These are phyloP conservation scores for Phyllosticta citribraziliensis DNA, from an alignment of 2,329 filamentous ascomycete genomes.

Conservation along the genomic window DNA sequence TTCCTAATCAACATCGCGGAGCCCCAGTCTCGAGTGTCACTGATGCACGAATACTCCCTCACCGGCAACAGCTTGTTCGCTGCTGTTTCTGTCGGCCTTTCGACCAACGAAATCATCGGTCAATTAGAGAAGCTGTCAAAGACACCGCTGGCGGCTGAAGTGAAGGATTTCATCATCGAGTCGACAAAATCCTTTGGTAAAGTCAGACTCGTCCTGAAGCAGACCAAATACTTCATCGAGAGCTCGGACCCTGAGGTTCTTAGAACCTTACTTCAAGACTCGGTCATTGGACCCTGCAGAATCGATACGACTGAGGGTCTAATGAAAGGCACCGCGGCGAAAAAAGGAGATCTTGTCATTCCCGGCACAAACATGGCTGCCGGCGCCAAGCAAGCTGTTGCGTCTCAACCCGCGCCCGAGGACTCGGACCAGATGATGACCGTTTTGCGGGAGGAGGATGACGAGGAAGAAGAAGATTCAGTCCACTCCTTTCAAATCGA, in stretches of 20 bases:
- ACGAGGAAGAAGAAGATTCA: slow-evolving; percentile 77
- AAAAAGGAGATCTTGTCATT: slow-evolving; percentile 80
- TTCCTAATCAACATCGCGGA: slow-evolving; percentile 95
- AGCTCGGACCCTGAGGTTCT: slow-evolving; percentile 80
- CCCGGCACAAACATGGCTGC: slow-evolving; percentile 90
- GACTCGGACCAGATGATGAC: slow-evolving; percentile 54
- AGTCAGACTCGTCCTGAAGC: slow-evolving; percentile 87
- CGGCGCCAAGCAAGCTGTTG: slow-evolving; percentile 64
- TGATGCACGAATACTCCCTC: slow-evolving; percentile 87
- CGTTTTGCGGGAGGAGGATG: slow-evolving; percentile 59
- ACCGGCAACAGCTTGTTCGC: slow-evolving; percentile 91
- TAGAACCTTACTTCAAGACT: slow-evolving; percentile 76
- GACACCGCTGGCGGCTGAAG: slow-evolving; percentile 71
- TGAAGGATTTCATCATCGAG: slow-evolving; percentile 68
- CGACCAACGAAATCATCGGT: slow-evolving; percentile 80
- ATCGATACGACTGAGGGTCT: slow-evolving; percentile 65
- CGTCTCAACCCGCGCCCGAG: slow-evolving; percentile 31
- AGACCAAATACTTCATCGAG: slow-evolving; percentile 90
- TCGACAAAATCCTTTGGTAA: slow-evolving; percentile 91
- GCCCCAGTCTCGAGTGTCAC: slow-evolving; percentile 78
- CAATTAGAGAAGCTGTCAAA: slow-evolving; percentile 84
- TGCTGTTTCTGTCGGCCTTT: slow-evolving; percentile 87
- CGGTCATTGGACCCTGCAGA: slow-evolving; percentile 68
- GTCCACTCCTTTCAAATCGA: slow-evolving; percentile 91
- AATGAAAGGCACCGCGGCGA: slow-evolving; percentile 72